Evolutionary conservation across 23 red algal species (phyloP).

Genomic region (Gracilaria caudata): DNA sequence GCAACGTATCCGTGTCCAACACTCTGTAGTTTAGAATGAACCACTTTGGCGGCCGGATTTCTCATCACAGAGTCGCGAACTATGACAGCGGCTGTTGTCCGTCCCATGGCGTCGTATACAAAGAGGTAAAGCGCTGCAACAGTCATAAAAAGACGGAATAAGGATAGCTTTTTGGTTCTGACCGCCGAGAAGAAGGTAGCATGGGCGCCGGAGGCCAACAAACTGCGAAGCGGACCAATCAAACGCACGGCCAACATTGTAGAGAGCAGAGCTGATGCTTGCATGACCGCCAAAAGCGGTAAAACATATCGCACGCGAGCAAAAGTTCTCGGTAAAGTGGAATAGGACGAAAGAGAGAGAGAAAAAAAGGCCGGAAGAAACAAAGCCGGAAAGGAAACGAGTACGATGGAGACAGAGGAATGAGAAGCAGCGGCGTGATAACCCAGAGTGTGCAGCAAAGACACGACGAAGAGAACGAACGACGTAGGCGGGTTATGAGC

Average conservation of each 20-base stretch:
- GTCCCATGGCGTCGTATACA: constrained; percentile 29
- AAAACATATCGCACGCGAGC: constrained; percentile 3
- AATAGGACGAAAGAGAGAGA: not conserved
- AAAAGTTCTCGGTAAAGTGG: constrained; percentile 24
- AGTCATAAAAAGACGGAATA: constrained; percentile 8
- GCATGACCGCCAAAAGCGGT: not conserved
- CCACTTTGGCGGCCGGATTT: constrained; percentile 20
- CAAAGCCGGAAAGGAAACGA: constrained; percentile 31
- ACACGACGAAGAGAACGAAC: constrained; percentile 14
- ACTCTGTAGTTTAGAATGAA: constrained; percentile 17
- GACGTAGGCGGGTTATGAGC: constrained; percentile 12
- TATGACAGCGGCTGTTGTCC: constrained; percentile 10
- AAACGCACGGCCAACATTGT: constrained; percentile 7
- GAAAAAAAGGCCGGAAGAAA: constrained; percentile 1
- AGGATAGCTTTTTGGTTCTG: constrained; percentile 5
- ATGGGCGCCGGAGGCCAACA: constrained; percentile 12
- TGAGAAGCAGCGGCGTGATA: constrained; percentile 24
- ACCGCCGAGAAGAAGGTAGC: constrained; percentile 10
- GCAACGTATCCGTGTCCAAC: not conserved
- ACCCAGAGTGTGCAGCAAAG: not conserved
- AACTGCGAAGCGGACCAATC: constrained; percentile 20
- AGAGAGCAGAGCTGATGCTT: constrained; percentile 11
- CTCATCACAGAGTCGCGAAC: constrained; percentile 28
- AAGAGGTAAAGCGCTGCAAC: constrained; percentile 11
- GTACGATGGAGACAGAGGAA: not conserved